Evolutionary conservation across 2,329 filamentous ascomycete genomes (phyloP), one percentile per base, ranked within the genome.

Genomic region (Aspergillus felis): DNA sequence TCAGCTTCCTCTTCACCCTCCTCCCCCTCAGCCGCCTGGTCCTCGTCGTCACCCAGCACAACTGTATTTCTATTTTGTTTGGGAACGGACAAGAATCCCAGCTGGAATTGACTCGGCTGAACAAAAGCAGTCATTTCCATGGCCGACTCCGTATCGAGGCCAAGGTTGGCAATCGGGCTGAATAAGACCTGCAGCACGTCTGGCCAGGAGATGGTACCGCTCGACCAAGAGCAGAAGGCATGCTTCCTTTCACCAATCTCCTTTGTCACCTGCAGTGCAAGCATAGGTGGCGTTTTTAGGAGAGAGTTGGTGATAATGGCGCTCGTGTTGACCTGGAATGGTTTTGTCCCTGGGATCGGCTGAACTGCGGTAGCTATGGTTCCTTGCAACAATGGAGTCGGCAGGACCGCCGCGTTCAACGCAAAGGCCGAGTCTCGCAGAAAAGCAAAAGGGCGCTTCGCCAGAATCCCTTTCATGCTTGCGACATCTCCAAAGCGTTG

Each of bases 151-250:
- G 61, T 44, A n/a, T 66, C 60, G 55, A 67, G 57, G 7, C 66
- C 67, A 24, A 72, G 55, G 24, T 58, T 57, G 46, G 61, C 57
- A 52, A 70, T 60, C 5, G 65, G 64, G 7, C 61, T 59, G 17
- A 71, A 60, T 7, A 74, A 42, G 7, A 59, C 54, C 35, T 62
- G 62, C 20, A 72, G 27, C 14, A 64, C 49, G 7, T 53, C 35
- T 10, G 75, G 74, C 75, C 75, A 78, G 1, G 49, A 27, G 25
- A 72, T 51, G n/a, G 65, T 58, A n/a, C 75, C 75, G 58, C 71
- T 76, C 4, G 69, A 68, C 74, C 73, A 76, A 24, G 69, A 67
- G 44, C 69, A 66, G 51, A 70, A 69, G 2, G 66, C 71, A 24
- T 69, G 52, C 35, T 74, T 73, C 25, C 61, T 60, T 5, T 62